These are phyloP conservation scores for Tetrapisispora pingtungensis DNA, from an alignment of 805 yeast species.

Conservation along the genomic window DNA sequence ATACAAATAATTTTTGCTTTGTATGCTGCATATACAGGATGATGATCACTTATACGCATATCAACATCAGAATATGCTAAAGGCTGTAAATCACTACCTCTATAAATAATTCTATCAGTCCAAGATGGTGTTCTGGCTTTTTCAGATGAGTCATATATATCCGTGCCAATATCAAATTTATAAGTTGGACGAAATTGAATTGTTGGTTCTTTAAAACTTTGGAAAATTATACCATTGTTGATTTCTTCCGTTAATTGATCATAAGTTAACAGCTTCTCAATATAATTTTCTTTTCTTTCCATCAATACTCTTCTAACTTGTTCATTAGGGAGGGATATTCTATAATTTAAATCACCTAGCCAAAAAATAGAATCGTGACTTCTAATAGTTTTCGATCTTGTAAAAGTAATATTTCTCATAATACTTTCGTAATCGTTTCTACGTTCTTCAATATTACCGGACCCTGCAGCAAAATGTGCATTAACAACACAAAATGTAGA, in stretches of 20 bases:
- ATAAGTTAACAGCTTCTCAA: conserved; percentile 41
- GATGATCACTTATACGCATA: conserved; percentile 72
- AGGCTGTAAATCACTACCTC: conserved; percentile 50
- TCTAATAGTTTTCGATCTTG: conserved; percentile 62
- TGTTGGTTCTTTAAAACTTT: conserved; percentile 65
- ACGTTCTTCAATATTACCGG: conserved; percentile 69
- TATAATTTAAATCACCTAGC: conserved; percentile 91
- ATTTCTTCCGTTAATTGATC: conserved; percentile 80
- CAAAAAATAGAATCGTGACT: conserved; percentile 85
- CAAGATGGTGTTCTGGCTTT: conserved; percentile 91
- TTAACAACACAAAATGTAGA: conserved; percentile 78
- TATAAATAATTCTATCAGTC: conserved; percentile 81
- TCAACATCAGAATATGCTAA: conserved; percentile 59
- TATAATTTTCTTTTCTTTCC: conserved; percentile 31
- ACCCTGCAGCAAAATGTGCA: conserved; percentile 92
- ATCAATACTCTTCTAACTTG: conserved; percentile 52
- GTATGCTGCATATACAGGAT: conserved; percentile 83
- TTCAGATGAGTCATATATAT: conserved; percentile 76
- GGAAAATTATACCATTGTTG: conserved; percentile 60
- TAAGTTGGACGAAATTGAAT: conserved; percentile 82
- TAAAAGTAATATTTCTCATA: conserved; percentile 63
- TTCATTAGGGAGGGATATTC: conserved; percentile 64
- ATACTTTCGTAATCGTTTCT: conserved; percentile 75
- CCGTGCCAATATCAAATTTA: conserved; percentile 80
- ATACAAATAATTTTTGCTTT: conserved; percentile 55